phyloP scores from a whole-genome alignment of 2,329 filamentous ascomycete species.

The Volutella citrinella region DNA sequence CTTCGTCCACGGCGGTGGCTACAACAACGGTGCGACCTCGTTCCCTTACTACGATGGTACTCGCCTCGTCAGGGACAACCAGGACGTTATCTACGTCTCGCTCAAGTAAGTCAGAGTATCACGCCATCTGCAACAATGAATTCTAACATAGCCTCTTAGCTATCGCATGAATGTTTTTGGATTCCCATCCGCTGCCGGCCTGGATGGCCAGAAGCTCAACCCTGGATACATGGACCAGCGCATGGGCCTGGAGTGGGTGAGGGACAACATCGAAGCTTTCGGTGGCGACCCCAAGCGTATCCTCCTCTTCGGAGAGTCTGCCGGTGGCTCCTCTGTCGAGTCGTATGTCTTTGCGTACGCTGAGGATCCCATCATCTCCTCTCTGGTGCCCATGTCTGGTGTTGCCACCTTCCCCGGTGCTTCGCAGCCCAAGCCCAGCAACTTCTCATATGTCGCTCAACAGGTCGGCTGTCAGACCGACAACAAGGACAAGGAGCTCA shows the following conservation, averaged over 20 bases:
- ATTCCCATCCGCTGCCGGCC: conserved; percentile 4
- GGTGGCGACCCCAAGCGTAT: conserved; percentile 4
- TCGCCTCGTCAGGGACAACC: too few species aligned
- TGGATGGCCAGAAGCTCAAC: conserved; percentile 5
- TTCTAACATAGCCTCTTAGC: too few species aligned
- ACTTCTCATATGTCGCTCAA: conserved; percentile 7
- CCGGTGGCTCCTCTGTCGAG: conserved; percentile 5
- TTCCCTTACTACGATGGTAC: too few species aligned
- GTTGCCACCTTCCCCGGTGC: conserved; percentile 5
- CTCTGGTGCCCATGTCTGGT: conserved; percentile 7
- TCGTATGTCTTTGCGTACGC: conserved; percentile 6
- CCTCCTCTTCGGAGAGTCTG: conserved; percentile 4
- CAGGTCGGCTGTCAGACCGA: conserved; percentile 4
- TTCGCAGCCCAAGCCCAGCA: conserved; percentile 1
- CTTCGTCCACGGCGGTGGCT: conserved; percentile 5
- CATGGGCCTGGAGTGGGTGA: conserved; percentile 6
- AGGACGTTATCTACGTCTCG: too few species aligned
- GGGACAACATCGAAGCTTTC: conserved; percentile 7
- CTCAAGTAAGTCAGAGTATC: conserved; percentile 1
- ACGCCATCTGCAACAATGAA: conserved; percentile 5
- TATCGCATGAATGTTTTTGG: conserved; percentile 10
- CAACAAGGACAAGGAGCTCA: conserved; percentile 5
- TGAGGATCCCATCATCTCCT: conserved; percentile 3
- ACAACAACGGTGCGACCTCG: conserved; percentile 4
- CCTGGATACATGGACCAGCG: conserved; percentile 6